A percentile compares a stretch with the other conserved stretches of the same genome.
phyloP scores from a whole-genome alignment of 768 basidiomycete species.

The Psilocybe tampanensis region DNA sequence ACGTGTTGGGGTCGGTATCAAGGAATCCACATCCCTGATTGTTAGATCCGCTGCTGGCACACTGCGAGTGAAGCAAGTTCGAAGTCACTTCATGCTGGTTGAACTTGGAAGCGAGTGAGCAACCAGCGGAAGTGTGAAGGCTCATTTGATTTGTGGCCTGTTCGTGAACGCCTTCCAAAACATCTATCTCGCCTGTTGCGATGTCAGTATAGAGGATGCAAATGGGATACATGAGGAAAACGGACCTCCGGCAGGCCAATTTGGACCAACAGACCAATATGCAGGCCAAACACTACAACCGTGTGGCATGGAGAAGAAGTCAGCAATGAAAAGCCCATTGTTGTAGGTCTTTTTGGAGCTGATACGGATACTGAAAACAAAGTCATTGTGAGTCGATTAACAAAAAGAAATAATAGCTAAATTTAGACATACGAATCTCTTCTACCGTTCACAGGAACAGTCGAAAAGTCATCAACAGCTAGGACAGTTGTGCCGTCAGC shows the following conservation, averaged over 20 bases:
- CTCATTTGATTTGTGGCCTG: constrained; percentile 63
- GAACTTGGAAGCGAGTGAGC: constrained; percentile 29
- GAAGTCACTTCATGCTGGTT: constrained; percentile 25
- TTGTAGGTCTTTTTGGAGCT: constrained; percentile 61
- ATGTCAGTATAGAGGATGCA: neutral
- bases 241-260: constrained; percentile 53
- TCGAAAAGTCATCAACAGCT: constrained; percentile 60
- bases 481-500: constrained; percentile 57
- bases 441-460: constrained; percentile 48
- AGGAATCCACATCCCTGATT: constrained; percentile 55
- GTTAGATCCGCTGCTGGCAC: constrained; percentile 38
- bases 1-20: constrained; percentile 40
- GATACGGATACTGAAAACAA: constrained; percentile 61
- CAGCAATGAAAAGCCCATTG: constrained; percentile 75
- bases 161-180: constrained; percentile 72
- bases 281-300: constrained; percentile 71
- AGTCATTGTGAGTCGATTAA: constrained; percentile 7
- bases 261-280: constrained; percentile 51
- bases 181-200: constrained; percentile 63
- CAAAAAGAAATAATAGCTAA: constrained; percentile 6
- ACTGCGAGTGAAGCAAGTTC: constrained; percentile 32
- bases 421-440: constrained; percentile 51
- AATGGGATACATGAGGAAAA: constrained; percentile 4
- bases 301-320: constrained; percentile 69
- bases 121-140: constrained; percentile 57